Base-by-base conservation (phyloP, 371 early-diverging fungal genomes). In the Mucor irregularis region DNA sequence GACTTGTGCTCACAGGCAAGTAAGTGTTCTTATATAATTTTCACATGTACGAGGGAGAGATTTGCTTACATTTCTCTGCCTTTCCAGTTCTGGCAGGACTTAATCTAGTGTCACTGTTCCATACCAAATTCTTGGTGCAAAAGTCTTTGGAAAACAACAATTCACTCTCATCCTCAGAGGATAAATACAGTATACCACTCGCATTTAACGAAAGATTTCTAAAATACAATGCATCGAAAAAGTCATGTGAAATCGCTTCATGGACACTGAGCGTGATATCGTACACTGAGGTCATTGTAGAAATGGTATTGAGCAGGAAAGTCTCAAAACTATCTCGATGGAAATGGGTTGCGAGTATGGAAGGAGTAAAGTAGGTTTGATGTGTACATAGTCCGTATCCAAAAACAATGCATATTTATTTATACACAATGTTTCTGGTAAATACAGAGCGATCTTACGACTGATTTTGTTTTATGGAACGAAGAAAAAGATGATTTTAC, bases 281-380 rank as follows among this genome's bases (percentile, higher is more conserved):
- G 0, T 76, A 66, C 35, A 61, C 73, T 0, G 76, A 76, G 49
- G 71, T 76, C 0, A 28, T 76, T 0, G 26, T 61, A 11, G 76
- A 76, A 50, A 63, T 76, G 66, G 19, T 73, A 10, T 25, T 64
- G 22, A 54, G 54, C 24, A 37, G 56, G 31, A 45, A 40, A 42
- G 30, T 49, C 7, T 44, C 54, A 21, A 43, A 48, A 22, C 30
- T 22, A 24, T 13, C 17, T n/a, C 56, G 53, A 33, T 76, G 76
- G 76, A 64, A 62, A 30, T 63, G 56, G 43, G 55, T 76, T 16
- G 48, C 66, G n/a, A 49, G 63, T 24, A n/a, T 76, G 17, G 76
- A 76, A 51, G 55, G 63, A 10, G n/a, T 62, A 26, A 76, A 76
- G 76, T 71, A 73, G 40, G 43, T 49, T 38, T 16, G 4, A n/a